Evolutionary conservation across 2,329 filamentous ascomycete genomes (phyloP).

Genomic region (Thelonectria olida): DNA sequence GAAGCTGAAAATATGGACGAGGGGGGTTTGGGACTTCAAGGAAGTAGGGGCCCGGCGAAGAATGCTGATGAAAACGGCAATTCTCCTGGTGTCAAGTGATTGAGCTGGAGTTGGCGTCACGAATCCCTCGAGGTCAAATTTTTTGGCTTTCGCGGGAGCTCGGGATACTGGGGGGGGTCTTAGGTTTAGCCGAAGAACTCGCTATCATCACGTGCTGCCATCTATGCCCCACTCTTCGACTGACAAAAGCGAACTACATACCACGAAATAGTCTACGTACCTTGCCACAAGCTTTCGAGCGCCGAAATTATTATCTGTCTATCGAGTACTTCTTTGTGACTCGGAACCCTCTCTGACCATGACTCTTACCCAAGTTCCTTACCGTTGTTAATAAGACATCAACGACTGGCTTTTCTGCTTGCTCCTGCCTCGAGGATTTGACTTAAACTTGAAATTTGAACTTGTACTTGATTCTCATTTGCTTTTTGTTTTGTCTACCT

Average conservation of each 20-base stretch:
- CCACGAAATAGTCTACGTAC: too few relatives aligned
- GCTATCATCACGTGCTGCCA: slow-evolving; percentile 34
- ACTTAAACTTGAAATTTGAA: too few relatives aligned
- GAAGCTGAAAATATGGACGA: not conserved
- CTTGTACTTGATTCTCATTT: not conserved
- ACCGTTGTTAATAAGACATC: too few relatives aligned
- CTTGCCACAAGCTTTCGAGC: too few relatives aligned
- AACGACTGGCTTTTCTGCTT: too few relatives aligned
- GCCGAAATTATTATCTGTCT: too few relatives aligned
- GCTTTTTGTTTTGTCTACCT: slow-evolving; percentile 17
- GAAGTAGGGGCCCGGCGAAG: not conserved
- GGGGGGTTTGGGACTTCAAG: not conserved
- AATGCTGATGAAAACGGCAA: slow-evolving; percentile 24
- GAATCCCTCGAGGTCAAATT: slow-evolving; percentile 39
- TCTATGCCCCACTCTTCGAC: not conserved
- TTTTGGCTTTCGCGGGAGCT: slow-evolving; percentile 32
- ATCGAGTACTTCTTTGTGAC: too few relatives aligned
- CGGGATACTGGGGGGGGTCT: slow-evolving; percentile 10
- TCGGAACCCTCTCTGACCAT: too few relatives aligned
- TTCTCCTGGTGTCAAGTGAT: slow-evolving; percentile 30
- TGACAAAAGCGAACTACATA: too few relatives aligned
- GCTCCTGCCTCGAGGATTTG: too few relatives aligned
- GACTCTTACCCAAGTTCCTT: too few relatives aligned
- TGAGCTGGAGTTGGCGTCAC: slow-evolving; percentile 38
- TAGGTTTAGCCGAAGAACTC: slow-evolving; percentile 37